Conservation (phyloP, 441 rosid genomes). For the Pelargonium australe region DNA sequence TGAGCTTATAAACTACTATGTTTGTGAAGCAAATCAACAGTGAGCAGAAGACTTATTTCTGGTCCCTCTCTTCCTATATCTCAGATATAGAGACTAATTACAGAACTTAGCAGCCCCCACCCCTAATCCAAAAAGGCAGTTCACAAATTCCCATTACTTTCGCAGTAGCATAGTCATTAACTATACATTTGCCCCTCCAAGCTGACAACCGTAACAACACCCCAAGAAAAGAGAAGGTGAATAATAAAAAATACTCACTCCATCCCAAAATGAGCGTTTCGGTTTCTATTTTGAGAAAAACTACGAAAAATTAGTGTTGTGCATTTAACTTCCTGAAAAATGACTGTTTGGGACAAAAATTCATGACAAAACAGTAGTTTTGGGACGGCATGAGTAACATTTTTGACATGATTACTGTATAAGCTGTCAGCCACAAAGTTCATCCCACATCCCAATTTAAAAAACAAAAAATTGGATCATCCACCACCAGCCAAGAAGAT, state of each 20-base stretch:
- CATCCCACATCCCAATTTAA: too few species aligned
- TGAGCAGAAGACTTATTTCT: background rate
- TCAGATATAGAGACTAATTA: background rate
- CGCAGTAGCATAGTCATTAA: background rate
- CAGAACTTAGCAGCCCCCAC: background rate
- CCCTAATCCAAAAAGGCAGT: background rate
- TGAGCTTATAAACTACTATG: background rate
- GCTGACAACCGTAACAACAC: too few species aligned
- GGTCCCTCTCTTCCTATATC: background rate
- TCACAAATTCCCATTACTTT: background rate
- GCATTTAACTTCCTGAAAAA: background rate
- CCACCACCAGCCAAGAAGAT: background rate
- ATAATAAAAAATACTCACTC: too few species aligned
- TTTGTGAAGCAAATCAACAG: background rate
- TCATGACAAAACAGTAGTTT: too few species aligned
- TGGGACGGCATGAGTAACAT: too few species aligned
- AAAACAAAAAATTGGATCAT: background rate
- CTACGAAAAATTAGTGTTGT: too few species aligned
- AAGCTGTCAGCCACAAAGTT: too few species aligned
- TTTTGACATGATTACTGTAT: too few species aligned
- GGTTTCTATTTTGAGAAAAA: too few species aligned
- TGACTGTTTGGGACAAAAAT: too few species aligned
- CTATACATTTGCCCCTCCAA: background rate
- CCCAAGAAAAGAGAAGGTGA: too few species aligned
- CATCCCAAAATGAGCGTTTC: background rate